Evolutionary conservation across 257 asterid species (phyloP), one percentile per base, ranked within the genome.

Genomic region (Echium plantagineum): DNA sequence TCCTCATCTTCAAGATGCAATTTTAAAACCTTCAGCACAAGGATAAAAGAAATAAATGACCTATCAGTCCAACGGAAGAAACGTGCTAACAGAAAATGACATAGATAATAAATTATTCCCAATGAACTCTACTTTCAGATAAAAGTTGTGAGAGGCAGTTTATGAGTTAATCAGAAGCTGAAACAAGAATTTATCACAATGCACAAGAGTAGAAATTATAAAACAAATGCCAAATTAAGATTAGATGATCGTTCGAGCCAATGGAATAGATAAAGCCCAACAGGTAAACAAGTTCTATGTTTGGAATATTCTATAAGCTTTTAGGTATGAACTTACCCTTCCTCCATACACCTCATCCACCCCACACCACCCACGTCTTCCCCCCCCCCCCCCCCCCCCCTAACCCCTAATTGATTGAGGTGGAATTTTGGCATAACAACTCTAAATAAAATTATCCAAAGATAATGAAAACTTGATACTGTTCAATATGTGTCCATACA

Each of bases 1-100:
- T n/a, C 78, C 5, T 55, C 19, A 59, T 64, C 74, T 59, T 83
- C 83, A 65, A 87, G 69, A 53, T 90, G 95, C 65, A 90, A 79
- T 69, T 91, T 80, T 83, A 90, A 71, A 52, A 87, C 85, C 98
- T 87, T 75, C 53, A 28, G 52, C 59, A 16, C 22, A 20, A n/a
- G 12, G 12, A 9, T 35, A 35, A 17, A n/a, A 17, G 52, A 24
- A 24, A 57, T 3, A 13, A 22, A 16, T 12, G 9, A 42, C 17
- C 13, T 9, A 20, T 22, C 51, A 49, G 55, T 20, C 13, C 26
- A n/a, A 24, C 20, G n/a, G 19, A 46, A 12, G 46, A 6, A 7
- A 28, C 21, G 31, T 26, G 35, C 4, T 0, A 20, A 0, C 0
- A 8, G 9, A 63, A 1, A 28, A 38, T 17, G 7, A 20, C 1